phyloP scores from a whole-genome alignment of 1,139 yeast genomes.

The Lodderomyces metapsilosis region DNA sequence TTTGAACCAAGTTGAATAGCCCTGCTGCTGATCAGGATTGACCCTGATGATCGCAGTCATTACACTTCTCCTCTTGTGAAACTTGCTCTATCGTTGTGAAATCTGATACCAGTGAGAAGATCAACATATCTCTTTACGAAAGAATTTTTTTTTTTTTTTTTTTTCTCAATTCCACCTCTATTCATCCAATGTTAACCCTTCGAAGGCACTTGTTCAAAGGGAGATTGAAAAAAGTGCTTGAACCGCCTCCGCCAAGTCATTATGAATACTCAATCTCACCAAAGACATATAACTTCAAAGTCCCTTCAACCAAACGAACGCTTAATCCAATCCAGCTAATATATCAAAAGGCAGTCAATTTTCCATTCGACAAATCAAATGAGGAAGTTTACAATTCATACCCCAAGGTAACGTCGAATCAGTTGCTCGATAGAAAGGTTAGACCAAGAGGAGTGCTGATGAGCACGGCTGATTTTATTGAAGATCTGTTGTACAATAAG shows the following conservation, averaged over 20 bases:
- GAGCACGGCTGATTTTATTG: conserved; percentile 77
- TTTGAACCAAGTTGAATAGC: no score
- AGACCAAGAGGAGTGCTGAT: conserved; percentile 68
- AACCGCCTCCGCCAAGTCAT: conserved; percentile 16
- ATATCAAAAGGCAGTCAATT: conserved; percentile 44
- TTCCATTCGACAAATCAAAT: conserved; percentile 42
- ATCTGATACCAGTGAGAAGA: no score
- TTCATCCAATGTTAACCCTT: conserved; percentile 4
- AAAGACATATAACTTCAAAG: conserved; percentile 48
- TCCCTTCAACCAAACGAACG: conserved; percentile 26
- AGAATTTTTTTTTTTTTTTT: no score
- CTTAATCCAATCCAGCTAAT: conserved; percentile 38
- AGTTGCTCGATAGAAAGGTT: conserved; percentile 40
- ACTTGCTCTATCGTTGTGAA: no score
- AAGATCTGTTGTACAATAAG: conserved; percentile 81
- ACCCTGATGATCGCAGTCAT: no score
- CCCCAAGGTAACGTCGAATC: conserved; percentile 43
- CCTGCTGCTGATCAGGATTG: no score
- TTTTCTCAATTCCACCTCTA: no score
- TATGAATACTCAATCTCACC: conserved; percentile 51
- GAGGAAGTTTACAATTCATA: conserved; percentile 40
- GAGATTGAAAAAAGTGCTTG: conserved; percentile 1
- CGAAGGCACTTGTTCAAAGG: conserved; percentile 5
- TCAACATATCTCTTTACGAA: no score
- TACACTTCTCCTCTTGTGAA: no score